Base-by-base conservation (phyloP, 768 basidiomycete genomes). In the Lactarius hatsudake region DNA sequence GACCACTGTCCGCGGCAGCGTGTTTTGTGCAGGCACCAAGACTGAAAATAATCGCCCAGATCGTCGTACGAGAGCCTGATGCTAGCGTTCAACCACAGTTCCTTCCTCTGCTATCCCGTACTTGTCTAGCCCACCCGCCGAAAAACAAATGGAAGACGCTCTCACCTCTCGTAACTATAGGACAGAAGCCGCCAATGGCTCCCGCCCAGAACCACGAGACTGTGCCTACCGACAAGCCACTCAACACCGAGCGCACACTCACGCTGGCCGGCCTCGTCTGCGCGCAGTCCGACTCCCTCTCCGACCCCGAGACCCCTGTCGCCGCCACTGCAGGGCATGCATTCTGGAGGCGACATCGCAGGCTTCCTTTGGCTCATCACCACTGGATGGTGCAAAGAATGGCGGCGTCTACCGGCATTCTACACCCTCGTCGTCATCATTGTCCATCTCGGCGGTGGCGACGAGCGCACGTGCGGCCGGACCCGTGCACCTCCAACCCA, bases 351-450 rank as follows among this genome's bases (percentile, higher is more conserved):
- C 32, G 93, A 93, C 62, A 86, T 86, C 65, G 86, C 84, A 34
- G 93, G 93, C 61, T 95, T 86, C 94, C 64, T 96, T 1, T 1
- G 94, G 96, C 84, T 96, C 75, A 92, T 96, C 67, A 84, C 84
- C 4, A 72, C 77, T 57, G 10, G 58, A 66, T n/a, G 60, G 63
- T 48, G 28, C 42, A 1, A 48, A 66, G 18, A 26, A 62, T 13
- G 70, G 68, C 6, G 64, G 68, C 15, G 1, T 56, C 23, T 65
- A 69, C 58, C 53, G 38, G 34, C 42, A 62, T 59, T 59, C 40
- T n/a, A 20, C 64, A 28, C 45, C 65, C 18, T 2, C 34, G 34
- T 34, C 34, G 23, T 43, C 62, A 8, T 48, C 62, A 3, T 53
- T 63, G 7, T 69, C 72, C 0, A 69, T 60, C 42, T 43, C 54